Conservation (phyloP, 2,329 filamentous ascomycete species). For the Mycosphaerelloides madeirae region DNA sequence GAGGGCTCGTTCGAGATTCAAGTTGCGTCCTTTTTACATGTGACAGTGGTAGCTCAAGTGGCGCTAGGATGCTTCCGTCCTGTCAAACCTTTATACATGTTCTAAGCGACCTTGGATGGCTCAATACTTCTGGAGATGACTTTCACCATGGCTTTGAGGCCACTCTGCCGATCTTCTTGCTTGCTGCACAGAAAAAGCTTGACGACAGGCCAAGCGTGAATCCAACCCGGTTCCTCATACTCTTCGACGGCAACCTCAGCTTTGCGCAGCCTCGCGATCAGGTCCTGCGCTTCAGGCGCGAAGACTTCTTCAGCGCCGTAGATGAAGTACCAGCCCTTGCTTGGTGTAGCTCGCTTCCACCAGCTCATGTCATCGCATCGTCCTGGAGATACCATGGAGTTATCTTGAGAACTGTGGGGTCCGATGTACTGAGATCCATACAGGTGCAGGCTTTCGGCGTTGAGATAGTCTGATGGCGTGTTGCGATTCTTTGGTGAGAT, state of each 20-base stretch:
- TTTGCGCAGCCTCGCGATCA: conserved; percentile 54
- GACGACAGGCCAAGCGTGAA: conserved; percentile 81
- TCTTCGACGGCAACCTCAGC: conserved; percentile 53
- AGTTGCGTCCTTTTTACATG: too few relatives aligned
- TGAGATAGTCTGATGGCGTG: conserved; percentile 71
- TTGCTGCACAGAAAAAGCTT: conserved; percentile 52
- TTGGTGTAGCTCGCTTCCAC: conserved; percentile 65
- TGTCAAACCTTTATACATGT: too few relatives aligned
- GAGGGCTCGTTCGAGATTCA: too few relatives aligned
- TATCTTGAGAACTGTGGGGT: conserved; percentile 43
- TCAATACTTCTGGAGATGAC: conserved; percentile 19
- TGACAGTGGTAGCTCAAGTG: too few relatives aligned
- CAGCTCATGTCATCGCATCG: conserved; percentile 60
- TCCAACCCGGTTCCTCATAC: conserved; percentile 59
- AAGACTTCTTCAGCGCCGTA: conserved; percentile 77
- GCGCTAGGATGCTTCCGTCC: too few relatives aligned
- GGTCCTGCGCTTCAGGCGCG: conserved; percentile 60
- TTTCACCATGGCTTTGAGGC: conserved; percentile 42
- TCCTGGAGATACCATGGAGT: conserved; percentile 65
- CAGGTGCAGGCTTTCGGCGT: conserved; percentile 58
- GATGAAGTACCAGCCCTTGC: conserved; percentile 62
- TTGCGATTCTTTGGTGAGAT: conserved; percentile 63
- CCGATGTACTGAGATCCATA: conserved; percentile 69
- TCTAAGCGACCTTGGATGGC: conserved; percentile 10
- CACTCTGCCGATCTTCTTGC: conserved; percentile 43